phyloP scores from a whole-genome alignment of 164 flowering plant genomes.

The Nymphaea colorata region DNA sequence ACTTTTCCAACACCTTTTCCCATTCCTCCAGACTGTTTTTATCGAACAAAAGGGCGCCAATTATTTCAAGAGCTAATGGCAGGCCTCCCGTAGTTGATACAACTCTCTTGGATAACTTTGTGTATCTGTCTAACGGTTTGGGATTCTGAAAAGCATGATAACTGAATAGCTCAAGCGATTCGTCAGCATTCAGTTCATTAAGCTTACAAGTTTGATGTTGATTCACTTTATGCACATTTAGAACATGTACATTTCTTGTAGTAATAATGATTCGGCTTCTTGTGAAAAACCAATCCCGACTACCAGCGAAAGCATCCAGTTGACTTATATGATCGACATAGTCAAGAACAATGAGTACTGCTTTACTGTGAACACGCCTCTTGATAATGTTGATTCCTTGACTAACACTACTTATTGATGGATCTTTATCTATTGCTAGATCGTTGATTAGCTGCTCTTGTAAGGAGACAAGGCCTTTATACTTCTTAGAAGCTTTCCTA shows the following conservation, averaged over 20 bases:
- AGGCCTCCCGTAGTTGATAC: conserved; percentile 24
- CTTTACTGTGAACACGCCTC: conserved; percentile 5
- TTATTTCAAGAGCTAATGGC: conserved; percentile 39
- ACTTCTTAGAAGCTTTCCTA: conserved; percentile 11
- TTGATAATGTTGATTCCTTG: conserved; percentile 4
- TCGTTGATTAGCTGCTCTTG: conserved; percentile 17
- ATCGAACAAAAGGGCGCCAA: conserved; percentile 23
- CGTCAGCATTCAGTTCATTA: conserved; percentile 5
- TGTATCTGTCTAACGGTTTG: conserved; percentile 9
- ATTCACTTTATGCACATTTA: conserved; percentile 7
- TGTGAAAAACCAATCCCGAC: conserved; percentile 13
- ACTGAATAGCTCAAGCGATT: conserved; percentile 16
- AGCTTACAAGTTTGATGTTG: conserved; percentile 13
- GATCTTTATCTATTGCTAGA: conserved; percentile 2
- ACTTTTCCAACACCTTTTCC: conserved; percentile 22
- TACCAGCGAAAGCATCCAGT: conserved; percentile 15
- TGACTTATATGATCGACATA: conserved; percentile 25
- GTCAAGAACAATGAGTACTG: conserved; percentile 27
- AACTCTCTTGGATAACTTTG: conserved; percentile 16
- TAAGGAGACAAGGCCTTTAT: conserved; percentile 13
- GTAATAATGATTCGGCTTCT: conserved; percentile 35
- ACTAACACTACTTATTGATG: background rate
- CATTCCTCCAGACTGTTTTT: conserved; percentile 23
- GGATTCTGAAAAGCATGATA: conserved; percentile 16
- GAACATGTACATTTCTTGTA: conserved; percentile 19